phyloP scores from a whole-genome alignment of 1,139 yeast species.

The Yamadazyma dushanensis region DNA sequence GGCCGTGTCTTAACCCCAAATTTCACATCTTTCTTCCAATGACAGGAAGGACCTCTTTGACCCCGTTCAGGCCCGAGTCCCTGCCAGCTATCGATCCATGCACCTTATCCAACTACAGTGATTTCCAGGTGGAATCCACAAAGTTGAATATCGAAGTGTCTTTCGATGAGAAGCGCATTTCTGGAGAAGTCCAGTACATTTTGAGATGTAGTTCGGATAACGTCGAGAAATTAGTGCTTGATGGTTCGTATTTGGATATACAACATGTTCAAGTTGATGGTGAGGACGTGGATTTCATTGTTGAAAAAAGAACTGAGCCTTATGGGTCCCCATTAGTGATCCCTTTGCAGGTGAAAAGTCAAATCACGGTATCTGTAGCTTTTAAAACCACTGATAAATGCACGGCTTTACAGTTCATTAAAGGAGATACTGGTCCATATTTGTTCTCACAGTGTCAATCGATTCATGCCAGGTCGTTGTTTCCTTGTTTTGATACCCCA shows the following conservation, averaged over 20 bases:
- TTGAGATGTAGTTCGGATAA: neutral
- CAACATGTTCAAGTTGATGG: slow-evolving; percentile 24
- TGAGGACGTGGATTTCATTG: slow-evolving; percentile 15
- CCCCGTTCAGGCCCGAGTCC: slow-evolving; percentile 9
- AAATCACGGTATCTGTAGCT: slow-evolving; percentile 18
- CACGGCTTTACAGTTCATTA: slow-evolving; percentile 42
- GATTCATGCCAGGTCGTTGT: slow-evolving; percentile 43
- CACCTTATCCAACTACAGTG: slow-evolving; percentile 68
- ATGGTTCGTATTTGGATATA: slow-evolving; percentile 32
- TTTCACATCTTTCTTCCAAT: too few relatives aligned
- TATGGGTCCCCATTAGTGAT: slow-evolving; percentile 35
- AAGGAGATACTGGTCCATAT: slow-evolving; percentile 40
- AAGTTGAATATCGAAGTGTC: slow-evolving; percentile 27
- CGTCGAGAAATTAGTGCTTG: slow-evolving; percentile 22
- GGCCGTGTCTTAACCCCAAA: too few relatives aligned
- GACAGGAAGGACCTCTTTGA: slow-evolving; percentile 12
- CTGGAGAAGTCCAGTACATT: slow-evolving; percentile 28
- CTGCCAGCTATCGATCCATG: slow-evolving; percentile 54
- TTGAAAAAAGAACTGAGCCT: slow-evolving; percentile 24
- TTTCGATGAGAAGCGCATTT: slow-evolving; percentile 28
- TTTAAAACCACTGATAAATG: slow-evolving; percentile 36
- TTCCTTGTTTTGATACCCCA: slow-evolving; percentile 48
- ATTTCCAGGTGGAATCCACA: slow-evolving; percentile 47
- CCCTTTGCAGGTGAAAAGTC: slow-evolving; percentile 2
- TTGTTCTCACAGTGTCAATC: slow-evolving; percentile 46